phyloP scores from a whole-genome alignment of 257 asterid species.

The Oldenlandia corymbosa region DNA sequence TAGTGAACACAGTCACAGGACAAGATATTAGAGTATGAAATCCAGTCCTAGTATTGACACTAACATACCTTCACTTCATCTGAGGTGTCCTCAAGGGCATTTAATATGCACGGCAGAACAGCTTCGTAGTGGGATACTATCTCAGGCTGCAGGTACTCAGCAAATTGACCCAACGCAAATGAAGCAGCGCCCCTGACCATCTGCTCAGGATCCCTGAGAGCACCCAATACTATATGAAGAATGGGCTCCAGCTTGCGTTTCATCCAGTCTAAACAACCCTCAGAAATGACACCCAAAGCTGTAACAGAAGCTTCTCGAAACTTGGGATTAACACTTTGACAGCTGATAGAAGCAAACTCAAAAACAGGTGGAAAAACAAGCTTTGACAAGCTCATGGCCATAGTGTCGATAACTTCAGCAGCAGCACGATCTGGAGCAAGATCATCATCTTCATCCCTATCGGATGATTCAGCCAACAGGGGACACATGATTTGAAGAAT shows the following conservation, averaged over 20 bases:
- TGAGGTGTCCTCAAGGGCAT: slow-evolving; percentile 89
- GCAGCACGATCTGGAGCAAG: slow-evolving; percentile 98
- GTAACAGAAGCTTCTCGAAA: slow-evolving; percentile 98
- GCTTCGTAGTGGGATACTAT: slow-evolving; percentile 78
- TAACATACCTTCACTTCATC: slow-evolving; percentile 90
- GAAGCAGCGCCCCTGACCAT: slow-evolving; percentile 99
- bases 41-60: slow-evolving; percentile 6
- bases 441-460: slow-evolving; percentile 77
- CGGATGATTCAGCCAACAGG: slow-evolving; percentile 77
- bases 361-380: slow-evolving; percentile 86
- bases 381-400: slow-evolving; percentile 84
- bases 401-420: slow-evolving; percentile 96
- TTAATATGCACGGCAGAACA: slow-evolving; percentile 87
- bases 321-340: slow-evolving; percentile 81
- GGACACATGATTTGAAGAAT: slow-evolving; percentile 97
- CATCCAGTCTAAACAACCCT: slow-evolving; percentile 91
- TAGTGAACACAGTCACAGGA: slow-evolving; percentile 12
- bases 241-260: slow-evolving; percentile 73
- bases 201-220: slow-evolving; percentile 96
- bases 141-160: slow-evolving; percentile 97
- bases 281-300: slow-evolving; percentile 87
- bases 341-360: slow-evolving; percentile 87
- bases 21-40: slow-evolving; percentile 9
- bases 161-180: slow-evolving; percentile 91
- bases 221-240: slow-evolving; percentile 73